These are phyloP conservation scores for Evernia prunastri DNA, from an alignment of 495 filamentous ascomycete species.

Conservation along the genomic window DNA sequence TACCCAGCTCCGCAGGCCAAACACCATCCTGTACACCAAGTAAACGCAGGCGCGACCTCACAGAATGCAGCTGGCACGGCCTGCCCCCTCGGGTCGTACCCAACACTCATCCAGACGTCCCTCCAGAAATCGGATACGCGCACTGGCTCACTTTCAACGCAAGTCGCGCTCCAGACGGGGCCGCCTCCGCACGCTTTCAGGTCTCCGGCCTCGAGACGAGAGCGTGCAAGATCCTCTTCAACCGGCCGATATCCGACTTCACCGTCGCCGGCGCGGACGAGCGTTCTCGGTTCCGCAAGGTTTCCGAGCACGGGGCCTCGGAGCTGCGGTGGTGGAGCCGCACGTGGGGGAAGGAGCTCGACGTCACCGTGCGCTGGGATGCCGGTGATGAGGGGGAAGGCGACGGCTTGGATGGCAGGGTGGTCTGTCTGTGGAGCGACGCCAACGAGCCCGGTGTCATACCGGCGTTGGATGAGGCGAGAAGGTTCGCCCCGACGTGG, in stretches of 20 bases:
- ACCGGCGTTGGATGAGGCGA: conserved; percentile 78
- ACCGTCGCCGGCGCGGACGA: conserved; percentile 52
- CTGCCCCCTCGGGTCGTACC: conserved; percentile 53
- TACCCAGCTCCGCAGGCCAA: conserved; percentile 67
- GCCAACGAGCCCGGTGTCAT: conserved; percentile 64
- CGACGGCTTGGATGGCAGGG: conserved; percentile 54
- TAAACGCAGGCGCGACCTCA: conserved; percentile 39
- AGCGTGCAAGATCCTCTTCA: conserved; percentile 61
- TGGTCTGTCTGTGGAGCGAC: conserved; percentile 86
- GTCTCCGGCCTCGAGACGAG: conserved; percentile 61
- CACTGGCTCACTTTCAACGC: conserved; percentile 61
- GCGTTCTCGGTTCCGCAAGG: conserved; percentile 48
- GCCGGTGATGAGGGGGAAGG: conserved; percentile 31
- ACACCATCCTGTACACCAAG: conserved; percentile 46
- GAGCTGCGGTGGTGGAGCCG: conserved; percentile 67
- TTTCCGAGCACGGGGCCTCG: conserved; percentile 45
- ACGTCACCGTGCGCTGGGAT: conserved; percentile 65
- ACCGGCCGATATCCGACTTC: conserved; percentile 55
- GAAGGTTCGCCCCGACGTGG: conserved; percentile 72
- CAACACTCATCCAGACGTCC: conserved; percentile 36
- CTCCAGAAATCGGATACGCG: conserved; percentile 39
- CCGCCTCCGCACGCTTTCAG: conserved; percentile 47
- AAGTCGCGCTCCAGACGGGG: conserved; percentile 40
- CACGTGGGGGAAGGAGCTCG: conserved; percentile 68
- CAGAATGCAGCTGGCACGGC: conserved; percentile 65